Conservation (phyloP, 108 stramenopile genomes). For the Aurantiochytrium sp. region DNA sequence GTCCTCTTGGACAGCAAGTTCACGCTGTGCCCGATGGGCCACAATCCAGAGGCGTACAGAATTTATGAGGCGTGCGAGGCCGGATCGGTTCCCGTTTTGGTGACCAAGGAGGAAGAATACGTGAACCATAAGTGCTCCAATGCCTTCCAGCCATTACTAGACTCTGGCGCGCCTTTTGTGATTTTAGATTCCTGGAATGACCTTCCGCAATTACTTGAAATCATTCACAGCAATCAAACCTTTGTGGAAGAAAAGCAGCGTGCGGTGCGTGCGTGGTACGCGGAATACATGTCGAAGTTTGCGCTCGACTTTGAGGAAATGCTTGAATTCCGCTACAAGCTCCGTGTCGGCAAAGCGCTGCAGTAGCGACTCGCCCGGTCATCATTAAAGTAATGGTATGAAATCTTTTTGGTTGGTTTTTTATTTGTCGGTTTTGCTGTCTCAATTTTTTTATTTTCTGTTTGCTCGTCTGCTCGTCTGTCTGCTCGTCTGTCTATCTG, state of each 20-base stretch:
- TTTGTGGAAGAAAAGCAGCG: background rate
- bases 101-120: slow-evolving; percentile 10
- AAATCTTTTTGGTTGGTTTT: no score
- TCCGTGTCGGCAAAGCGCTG: background rate
- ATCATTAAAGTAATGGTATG: background rate
- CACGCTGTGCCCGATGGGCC: slow-evolving; percentile 42
- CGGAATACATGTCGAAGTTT: slow-evolving; percentile 23
- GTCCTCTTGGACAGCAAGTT: slow-evolving; percentile 36
- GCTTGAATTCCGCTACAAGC: background rate
- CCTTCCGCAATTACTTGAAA: background rate
- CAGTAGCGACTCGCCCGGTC: background rate
- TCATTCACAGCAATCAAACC: background rate
- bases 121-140: slow-evolving; percentile 29
- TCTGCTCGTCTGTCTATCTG: no score
- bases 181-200: slow-evolving; percentile 36
- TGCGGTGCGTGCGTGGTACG: slow-evolving; percentile 27
- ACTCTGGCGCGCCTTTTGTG: slow-evolving; percentile 27
- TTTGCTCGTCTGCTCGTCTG: no score
- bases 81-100: slow-evolving; percentile 41
- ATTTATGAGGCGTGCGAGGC: slow-evolving; percentile 44
- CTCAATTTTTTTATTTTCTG: no score
- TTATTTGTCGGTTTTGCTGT: no score
- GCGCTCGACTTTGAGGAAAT: slow-evolving; percentile 5
- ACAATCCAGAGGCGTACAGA: slow-evolving; percentile 50
- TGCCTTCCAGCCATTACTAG: slow-evolving; percentile 23